Evolutionary conservation across 805 yeast species (phyloP), one percentile per base, ranked within the genome.

Genomic region (Candida hungchunana): DNA sequence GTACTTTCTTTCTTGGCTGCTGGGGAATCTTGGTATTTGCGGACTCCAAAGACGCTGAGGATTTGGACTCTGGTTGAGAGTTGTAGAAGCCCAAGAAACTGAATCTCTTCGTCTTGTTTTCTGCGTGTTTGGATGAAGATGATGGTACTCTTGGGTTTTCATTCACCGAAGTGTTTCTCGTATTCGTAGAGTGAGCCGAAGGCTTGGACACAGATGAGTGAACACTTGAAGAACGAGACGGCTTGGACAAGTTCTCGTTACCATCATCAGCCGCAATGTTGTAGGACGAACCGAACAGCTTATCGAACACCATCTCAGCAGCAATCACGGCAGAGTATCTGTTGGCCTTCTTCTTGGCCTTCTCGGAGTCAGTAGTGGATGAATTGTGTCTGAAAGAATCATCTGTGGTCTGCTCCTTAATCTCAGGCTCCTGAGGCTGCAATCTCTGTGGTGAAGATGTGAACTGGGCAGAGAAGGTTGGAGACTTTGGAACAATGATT

Each of bases 81-180:
- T 32, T 31, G 38, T 61, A 58, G 45, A 63, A 59, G 4, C 71
- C 63, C 21, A 66, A 43, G 32, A 67, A 54, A 45, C 71, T 66
- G 44, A 66, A 67, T 42, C 73, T 54, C 43, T 66, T 67, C 28
- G 45, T 46, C 32, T 59, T 56, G 26, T 35, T 42, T 9, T 11
- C n/a, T 11, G 10, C 7, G 27, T 9, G 16, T 25, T 25, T 25
- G n/a, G 14, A 9, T 25, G 47, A 33, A 16, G 40, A 26, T 8
- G 44, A 42, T 20, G 45, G 30, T 15, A 41, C 42, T 26, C 46
- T 32, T 32, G 30, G 19, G n/a, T 29, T 31, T 17, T 42, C 40
- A 3, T 26, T 26, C 10, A 28, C 31, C 24, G 50, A 37, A 4
- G 44, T 34, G 25, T 42, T 46, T 31, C 39, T 48, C 7, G 47